These are phyloP conservation scores for Teratosphaeria zuluensis DNA, from an alignment of 2,329 filamentous ascomycete genomes.

Conservation along the genomic window DNA sequence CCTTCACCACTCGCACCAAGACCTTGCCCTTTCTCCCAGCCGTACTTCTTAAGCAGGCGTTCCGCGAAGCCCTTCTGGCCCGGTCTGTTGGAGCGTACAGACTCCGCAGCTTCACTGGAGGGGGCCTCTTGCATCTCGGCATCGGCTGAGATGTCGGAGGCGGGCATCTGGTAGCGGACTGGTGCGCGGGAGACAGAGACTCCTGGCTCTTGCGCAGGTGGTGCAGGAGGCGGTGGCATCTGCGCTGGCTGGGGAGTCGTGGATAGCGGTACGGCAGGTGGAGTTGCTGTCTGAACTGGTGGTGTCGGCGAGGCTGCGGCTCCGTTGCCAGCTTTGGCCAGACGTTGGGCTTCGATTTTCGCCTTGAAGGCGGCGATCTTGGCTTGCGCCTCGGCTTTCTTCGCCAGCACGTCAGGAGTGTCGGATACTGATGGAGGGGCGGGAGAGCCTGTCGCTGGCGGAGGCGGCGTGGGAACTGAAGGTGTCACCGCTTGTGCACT, in stretches of 20 bases:
- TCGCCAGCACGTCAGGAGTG: conserved; percentile 12
- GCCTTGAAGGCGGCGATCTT: conserved; percentile 22
- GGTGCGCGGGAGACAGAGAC: conserved; percentile 70
- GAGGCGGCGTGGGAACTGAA: conserved; percentile 14
- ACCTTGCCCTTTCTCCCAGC: conserved; percentile 80
- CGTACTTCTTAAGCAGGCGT: conserved; percentile 85
- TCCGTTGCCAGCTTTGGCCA: conserved; percentile 1
- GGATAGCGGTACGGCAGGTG: conserved; percentile 3
- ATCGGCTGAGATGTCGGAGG: conserved; percentile 40
- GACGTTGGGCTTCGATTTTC: conserved; percentile 5
- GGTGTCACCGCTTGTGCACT: conserved; percentile 27
- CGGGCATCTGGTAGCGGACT: conserved; percentile 55
- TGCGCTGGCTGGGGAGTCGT: conserved; percentile 9
- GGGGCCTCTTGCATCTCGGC: neutral
- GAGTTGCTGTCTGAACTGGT: neutral
- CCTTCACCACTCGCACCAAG: conserved; percentile 74
- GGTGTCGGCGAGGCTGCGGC: neutral
- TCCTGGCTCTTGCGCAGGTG: conserved; percentile 23
- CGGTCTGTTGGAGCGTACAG: conserved; percentile 54
- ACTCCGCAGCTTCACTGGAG: conserved; percentile 23
- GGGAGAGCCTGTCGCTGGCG: conserved; percentile 12
- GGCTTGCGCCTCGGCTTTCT: conserved; percentile 19
- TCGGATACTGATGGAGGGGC: neutral
- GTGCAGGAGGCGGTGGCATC: conserved; percentile 10
- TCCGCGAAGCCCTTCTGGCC: conserved; percentile 79